A percentile compares a stretch with the other conserved stretches of the same genome.
Evolutionary conservation across 345 rosid genomes (phyloP).

Genomic region (Populus simonii): DNA sequence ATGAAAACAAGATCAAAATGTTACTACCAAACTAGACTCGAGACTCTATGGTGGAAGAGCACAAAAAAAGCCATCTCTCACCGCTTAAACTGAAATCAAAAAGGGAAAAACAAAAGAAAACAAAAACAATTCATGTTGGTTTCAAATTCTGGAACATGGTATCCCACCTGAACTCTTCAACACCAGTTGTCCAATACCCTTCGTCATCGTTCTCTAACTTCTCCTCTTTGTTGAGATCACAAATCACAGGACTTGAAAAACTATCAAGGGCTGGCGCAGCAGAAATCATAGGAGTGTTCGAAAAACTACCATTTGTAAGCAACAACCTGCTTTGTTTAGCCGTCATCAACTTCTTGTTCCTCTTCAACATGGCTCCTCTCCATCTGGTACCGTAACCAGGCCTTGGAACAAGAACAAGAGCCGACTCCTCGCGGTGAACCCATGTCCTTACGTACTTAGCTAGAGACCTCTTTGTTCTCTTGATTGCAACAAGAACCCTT

Average conservation of each 20-base stretch:
- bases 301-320: slow-evolving; percentile 51
- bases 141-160: slow-evolving; percentile 86
- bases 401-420: slow-evolving; percentile 51
- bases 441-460: slow-evolving; percentile 44
- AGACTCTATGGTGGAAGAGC: slow-evolving; percentile 51
- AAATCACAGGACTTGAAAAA: slow-evolving; percentile 51
- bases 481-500: slow-evolving; percentile 54
- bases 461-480: slow-evolving; percentile 52
- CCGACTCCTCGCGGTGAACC: slow-evolving; percentile 48
- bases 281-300: slow-evolving; percentile 34
- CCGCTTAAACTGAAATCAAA: slow-evolving; percentile 28
- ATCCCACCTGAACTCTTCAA: slow-evolving; percentile 83
- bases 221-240: slow-evolving; percentile 44
- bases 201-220: slow-evolving; percentile 31
- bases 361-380: slow-evolving; percentile 68
- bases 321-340: slow-evolving; percentile 50
- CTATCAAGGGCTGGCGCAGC: slow-evolving; percentile 27
- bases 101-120: neutral
- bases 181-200: slow-evolving; percentile 48
- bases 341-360: slow-evolving; percentile 50
- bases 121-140: slow-evolving; percentile 56
- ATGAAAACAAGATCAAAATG: neutral
- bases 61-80: slow-evolving; percentile 59
- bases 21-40: slow-evolving; percentile 1
- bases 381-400: slow-evolving; percentile 41